Base-by-base conservation (phyloP, 805 yeast species). In the Zygoascus bituminiphila region DNA sequence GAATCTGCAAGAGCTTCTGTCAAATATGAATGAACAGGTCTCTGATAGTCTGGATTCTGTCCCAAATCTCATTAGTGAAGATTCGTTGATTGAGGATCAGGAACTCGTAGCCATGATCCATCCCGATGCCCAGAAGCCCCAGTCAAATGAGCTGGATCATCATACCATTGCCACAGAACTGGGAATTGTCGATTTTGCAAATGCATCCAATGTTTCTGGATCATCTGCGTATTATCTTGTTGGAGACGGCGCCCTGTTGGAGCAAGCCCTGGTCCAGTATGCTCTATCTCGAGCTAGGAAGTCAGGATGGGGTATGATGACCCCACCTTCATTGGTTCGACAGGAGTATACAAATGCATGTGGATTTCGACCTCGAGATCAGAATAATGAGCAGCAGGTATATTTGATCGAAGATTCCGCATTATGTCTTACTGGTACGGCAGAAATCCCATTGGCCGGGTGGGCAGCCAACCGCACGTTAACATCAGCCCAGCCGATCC, bases 381-480 rank as follows among this genome's bases (percentile, higher is more conserved):
- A 80, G 57, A 84, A 84, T 55, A 79, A 81, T 51, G 97, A 88
- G 59, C 81, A 81, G 45, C 98, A 93, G 62, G 82, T 88, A 0
- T 93, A 89, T 63, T 75, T 75, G 40, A 60, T 91, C 12, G 72
- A 73, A 20, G 55, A 52, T 26, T 66, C 65, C 19, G 71, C 71
- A 21, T 65, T 82, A 45, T 82, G 95, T 36, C 68, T 93, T 25
- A 81, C 91, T 0, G 98, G 98, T 1, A 93, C 98, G 0, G 96
- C 98, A 0, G 98, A 93, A 62, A 91, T 93, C 29, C 87, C 98
- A 0, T 64, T 93, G 23, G 98, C 96, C 0, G 96, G 88, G 0
- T 66, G 82, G 52, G 80, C 78, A 46, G 75, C 82, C 4, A 69
- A 71, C 21, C 65, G 69, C 0, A 67, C 82, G 37, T 60, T 64